These are phyloP conservation scores for Yamadazyma dushanensis DNA, from an alignment of 1,139 yeast genomes.

Conservation along the genomic window DNA sequence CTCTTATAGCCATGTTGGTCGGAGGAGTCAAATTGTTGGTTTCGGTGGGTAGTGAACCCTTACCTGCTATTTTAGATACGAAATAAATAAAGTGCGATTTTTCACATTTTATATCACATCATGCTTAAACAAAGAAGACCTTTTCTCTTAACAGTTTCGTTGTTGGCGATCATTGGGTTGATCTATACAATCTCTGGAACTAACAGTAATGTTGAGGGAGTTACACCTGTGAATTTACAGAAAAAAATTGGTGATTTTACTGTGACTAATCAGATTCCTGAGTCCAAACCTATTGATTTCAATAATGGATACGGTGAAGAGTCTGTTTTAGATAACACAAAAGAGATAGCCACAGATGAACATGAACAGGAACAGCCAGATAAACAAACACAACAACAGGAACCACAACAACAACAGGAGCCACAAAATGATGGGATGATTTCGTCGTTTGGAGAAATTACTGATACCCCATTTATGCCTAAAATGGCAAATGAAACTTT, in stretches of 20 bases:
- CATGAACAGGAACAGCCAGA: slow-evolving; percentile 6
- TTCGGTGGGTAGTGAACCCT: slow-evolving; percentile 56
- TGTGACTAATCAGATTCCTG: slow-evolving; percentile 7
- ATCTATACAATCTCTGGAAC: slow-evolving; percentile 15
- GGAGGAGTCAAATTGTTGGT: slow-evolving; percentile 57
- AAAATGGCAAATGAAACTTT: slow-evolving; percentile 67
- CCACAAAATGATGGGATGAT: background rate
- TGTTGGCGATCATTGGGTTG: slow-evolving; percentile 14
- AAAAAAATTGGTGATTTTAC: slow-evolving; percentile 6
- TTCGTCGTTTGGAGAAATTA: slow-evolving; percentile 16
- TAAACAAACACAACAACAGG: slow-evolving; percentile 3
- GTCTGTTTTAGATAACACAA: slow-evolving; percentile 10
- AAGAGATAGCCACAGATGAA: slow-evolving; percentile 8
- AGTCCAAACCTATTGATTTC: slow-evolving; percentile 6
- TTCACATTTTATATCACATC: no score
- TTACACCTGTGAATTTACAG: slow-evolving; percentile 23
- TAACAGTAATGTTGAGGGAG: slow-evolving; percentile 10
- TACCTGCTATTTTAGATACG: slow-evolving; percentile 69
- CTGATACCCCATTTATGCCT: slow-evolving; percentile 75
- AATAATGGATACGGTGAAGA: slow-evolving; percentile 11
- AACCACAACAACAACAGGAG: background rate
- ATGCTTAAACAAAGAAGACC: slow-evolving; percentile 18
- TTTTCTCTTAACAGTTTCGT: slow-evolving; percentile 12
- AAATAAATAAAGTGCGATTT: no score
- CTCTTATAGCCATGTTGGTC: slow-evolving; percentile 43